Percentiles rank a stretch among this genome's conserved stretches.
These are phyloP conservation scores for Trichothecium roseum DNA, from an alignment of 2,329 filamentous ascomycete genomes.

Conservation along the genomic window DNA sequence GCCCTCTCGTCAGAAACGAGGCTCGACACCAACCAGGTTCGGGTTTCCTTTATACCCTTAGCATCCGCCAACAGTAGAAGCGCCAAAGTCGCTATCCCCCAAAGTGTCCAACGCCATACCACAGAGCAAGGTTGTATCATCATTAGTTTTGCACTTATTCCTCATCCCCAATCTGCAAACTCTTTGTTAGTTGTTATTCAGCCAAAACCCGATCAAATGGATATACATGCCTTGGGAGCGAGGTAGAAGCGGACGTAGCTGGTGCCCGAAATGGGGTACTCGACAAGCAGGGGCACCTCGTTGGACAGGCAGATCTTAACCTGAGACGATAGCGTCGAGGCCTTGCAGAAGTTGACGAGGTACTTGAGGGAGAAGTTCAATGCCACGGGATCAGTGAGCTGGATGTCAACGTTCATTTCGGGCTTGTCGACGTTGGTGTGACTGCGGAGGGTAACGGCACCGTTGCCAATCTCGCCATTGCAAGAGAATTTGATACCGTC, in stretches of 20 bases:
- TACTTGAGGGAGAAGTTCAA: constrained; percentile 99
- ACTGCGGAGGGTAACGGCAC: constrained; percentile 81
- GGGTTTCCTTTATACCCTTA: no score
- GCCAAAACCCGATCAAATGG: not conserved
- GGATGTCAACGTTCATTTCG: constrained; percentile 74
- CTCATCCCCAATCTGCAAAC: constrained; percentile 16
- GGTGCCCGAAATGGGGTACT: constrained; percentile 72
- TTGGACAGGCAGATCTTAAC: constrained; percentile 93
- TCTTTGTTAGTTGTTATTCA: constrained; percentile 2
- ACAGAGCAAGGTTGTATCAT: constrained; percentile 1
- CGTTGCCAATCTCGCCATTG: constrained; percentile 91
- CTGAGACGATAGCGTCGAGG: constrained; percentile 65
- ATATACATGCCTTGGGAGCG: constrained; percentile 74
- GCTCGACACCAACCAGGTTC: no score
- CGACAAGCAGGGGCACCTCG: constrained; percentile 91
- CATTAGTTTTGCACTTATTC: constrained; percentile 9
- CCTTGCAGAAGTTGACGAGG: constrained; percentile 99
- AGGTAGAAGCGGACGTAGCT: constrained; percentile 96
- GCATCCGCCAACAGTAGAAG: no score
- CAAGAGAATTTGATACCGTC: constrained; percentile 94
- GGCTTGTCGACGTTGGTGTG: constrained; percentile 87
- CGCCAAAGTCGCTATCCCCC: no score
- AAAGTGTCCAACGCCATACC: constrained; percentile 3
- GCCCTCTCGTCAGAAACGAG: no score
- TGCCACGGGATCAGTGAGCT: constrained; percentile 82